Conservation (phyloP, 192 early-diverging fungal species). For the Umbelopsis sp. region DNA sequence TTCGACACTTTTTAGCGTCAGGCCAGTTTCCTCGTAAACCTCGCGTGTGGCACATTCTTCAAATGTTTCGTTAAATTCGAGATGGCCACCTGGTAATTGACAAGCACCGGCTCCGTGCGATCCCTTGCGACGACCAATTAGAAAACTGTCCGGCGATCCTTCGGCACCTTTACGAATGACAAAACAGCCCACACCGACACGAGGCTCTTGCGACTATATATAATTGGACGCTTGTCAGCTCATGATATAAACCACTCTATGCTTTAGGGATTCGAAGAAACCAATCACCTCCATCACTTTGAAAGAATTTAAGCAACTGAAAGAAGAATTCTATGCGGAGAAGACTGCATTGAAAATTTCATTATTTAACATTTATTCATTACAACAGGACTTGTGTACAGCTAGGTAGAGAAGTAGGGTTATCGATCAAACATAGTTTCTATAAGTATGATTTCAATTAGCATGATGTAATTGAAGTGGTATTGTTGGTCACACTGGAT, state of each 20-base stretch:
- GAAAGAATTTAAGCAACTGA: too few species aligned
- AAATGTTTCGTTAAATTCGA: conserved; percentile 58
- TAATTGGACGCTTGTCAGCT: background rate
- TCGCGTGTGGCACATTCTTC: conserved; percentile 57
- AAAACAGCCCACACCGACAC: conserved; percentile 55
- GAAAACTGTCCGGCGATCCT: conserved; percentile 23
- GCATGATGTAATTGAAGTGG: too few species aligned
- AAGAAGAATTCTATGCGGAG: background rate
- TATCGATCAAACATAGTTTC: too few species aligned
- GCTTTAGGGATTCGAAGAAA: background rate
- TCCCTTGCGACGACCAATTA: conserved; percentile 60
- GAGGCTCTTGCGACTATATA: background rate
- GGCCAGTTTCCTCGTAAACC: conserved; percentile 47
- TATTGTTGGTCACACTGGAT: background rate
- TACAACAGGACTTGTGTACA: background rate
- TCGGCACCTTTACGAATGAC: conserved; percentile 27
- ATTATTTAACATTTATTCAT: background rate
- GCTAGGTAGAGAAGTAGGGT: too few species aligned
- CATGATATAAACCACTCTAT: background rate
- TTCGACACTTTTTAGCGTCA: conserved; percentile 36
- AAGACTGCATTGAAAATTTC: too few species aligned
- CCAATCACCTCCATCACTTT: background rate
- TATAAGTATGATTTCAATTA: too few species aligned
- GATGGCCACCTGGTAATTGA: conserved; percentile 60
- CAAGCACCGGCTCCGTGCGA: conserved; percentile 57